Evolutionary conservation across 305 asterid species (phyloP), one percentile per base, ranked within the genome.

Genomic region (Fraxinus sp.): DNA sequence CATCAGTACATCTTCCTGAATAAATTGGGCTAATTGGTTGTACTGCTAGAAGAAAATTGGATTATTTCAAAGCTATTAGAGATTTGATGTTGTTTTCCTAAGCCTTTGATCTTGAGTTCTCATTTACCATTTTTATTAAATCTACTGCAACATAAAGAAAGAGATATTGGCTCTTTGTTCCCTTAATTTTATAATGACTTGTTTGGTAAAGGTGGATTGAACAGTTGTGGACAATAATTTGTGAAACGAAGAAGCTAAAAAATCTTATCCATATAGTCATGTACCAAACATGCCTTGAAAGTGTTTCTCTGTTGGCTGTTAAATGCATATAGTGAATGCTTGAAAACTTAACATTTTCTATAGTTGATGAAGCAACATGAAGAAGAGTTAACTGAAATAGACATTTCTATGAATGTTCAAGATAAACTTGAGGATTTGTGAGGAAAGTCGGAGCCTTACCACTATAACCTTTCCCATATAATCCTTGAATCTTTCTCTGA

Each of bases 381-480:
- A 26, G 20, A 13, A 30, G 24, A 64, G 16, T 24, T 64, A 0
- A 26, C 73, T 16, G 59, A n/a, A 16, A 49, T 49, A 49, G 52
- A 10, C 14, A 11, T 43, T 43, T 43, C 52, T 10, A 11, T 43
- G 52, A 43, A 43, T 43, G 16, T 43, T 43, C 3, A 11, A 22
- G 73, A 66, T 66, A 26, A 66, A 66, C 33, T 0, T 66, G 11
- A 26, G 7, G 75, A 13, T 26, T 68, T 68, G 24, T 11, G 41
- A 33, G 41, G 57, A 64, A 82, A 84, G 1, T 22, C 77, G 66
- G 78, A 78, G 70, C 39, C 89, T 82, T 92, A 95, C 98, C 93
- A 82, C 94, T 52, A 94, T 88, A 83, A 93, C 95, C 0, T 86
- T 83, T 85, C 99, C 99, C 73, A 96, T 73, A 88, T 87, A 88